A percentile compares a stretch with the other conserved stretches of the same genome.
Evolutionary conservation across 768 basidiomycete species (phyloP).

Genomic region (Boletus tomentosulus): DNA sequence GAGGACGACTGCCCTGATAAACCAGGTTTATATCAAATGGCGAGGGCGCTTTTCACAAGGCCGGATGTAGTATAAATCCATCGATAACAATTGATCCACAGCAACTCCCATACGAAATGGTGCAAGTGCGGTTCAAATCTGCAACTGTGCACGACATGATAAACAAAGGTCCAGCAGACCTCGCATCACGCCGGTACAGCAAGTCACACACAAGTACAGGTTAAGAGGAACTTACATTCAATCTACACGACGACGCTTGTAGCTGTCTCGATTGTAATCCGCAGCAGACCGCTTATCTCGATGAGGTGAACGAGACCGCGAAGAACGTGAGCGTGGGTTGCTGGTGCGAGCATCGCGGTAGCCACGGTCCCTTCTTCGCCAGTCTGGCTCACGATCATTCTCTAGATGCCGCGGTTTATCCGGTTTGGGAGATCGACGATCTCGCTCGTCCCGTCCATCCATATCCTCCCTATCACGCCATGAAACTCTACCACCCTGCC

Average conservation of each 20-base stretch:
- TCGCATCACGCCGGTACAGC: not conserved
- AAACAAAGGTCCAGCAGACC: not conserved
- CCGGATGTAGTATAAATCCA: conserved; percentile 1
- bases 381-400: conserved; percentile 20
- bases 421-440: conserved; percentile 23
- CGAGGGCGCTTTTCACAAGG: not conserved
- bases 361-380: conserved; percentile 14
- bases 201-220: not conserved
- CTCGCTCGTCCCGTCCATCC: conserved; percentile 9
- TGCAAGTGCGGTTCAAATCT: conserved; percentile 9
- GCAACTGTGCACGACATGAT: not conserved
- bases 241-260: conserved; percentile 57
- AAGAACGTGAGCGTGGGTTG: conserved; percentile 26
- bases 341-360: conserved; percentile 15
- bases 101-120: not conserved
- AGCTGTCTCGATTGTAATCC: conserved; percentile 33
- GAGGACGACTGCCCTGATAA: not conserved
- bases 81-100: conserved; percentile 19
- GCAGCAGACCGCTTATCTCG: conserved; percentile 20
- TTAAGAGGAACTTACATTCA: conserved; percentile 30
- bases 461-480: conserved; percentile 34
- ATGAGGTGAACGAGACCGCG: conserved; percentile 33
- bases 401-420: conserved; percentile 24
- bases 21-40: conserved; percentile 14
- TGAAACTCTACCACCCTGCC: conserved; percentile 32